phyloP scores from a whole-genome alignment of 169 alveolate species.

The Miamiensis avidus region DNA sequence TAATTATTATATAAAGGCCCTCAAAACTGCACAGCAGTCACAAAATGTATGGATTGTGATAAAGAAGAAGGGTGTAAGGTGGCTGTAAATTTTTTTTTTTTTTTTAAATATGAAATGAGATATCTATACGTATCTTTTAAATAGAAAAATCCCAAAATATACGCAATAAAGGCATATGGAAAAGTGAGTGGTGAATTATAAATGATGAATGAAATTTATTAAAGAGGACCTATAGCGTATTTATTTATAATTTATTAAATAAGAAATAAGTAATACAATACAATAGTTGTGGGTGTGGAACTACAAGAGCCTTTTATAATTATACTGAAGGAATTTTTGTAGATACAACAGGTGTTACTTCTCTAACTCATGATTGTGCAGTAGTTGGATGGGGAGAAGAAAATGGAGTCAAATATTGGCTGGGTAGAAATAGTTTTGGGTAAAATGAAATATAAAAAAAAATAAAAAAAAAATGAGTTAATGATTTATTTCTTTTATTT shows the following conservation, averaged over 20 bases:
- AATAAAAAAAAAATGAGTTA: no score
- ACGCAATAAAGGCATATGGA: slow-evolving; percentile 31
- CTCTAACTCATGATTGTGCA: slow-evolving; percentile 82
- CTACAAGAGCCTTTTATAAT: background rate
- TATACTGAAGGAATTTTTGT: slow-evolving; percentile 50
- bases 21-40: background rate
- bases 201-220: slow-evolving; percentile 50
- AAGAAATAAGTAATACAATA: no score
- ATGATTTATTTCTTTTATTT: no score
- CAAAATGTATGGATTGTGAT: no score
- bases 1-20: background rate
- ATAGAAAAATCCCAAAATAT: no score
- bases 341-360: slow-evolving; percentile 27
- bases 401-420: slow-evolving; percentile 17
- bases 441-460: no score
- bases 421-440: background rate
- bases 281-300: background rate
- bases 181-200: slow-evolving; percentile 41
- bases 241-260: no score
- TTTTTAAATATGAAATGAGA: no score
- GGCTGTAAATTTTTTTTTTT: no score
- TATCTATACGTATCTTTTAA: no score
- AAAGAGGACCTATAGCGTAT: slow-evolving; percentile 57
- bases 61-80: no score
- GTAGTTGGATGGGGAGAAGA: slow-evolving; percentile 86